phyloP scores from a whole-genome alignment of 2,329 filamentous ascomycete species.

The Pestalotiopsis fici region DNA sequence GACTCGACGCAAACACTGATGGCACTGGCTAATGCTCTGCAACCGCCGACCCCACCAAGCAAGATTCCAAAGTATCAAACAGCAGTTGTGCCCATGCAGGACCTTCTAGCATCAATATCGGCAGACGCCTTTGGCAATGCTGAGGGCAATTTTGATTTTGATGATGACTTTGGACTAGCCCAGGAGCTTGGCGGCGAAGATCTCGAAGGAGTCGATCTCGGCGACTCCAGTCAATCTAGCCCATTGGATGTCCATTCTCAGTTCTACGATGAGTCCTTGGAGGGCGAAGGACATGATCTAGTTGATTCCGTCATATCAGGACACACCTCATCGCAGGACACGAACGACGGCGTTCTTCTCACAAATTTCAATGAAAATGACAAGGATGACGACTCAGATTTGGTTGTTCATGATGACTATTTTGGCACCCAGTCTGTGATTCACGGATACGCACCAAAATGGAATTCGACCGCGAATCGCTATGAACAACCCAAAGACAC shows the following conservation, averaged over 20 bases:
- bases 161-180: slow-evolving; percentile 61
- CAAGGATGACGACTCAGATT: slow-evolving; percentile 59
- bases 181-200: slow-evolving; percentile 46
- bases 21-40: slow-evolving; percentile 73
- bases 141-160: slow-evolving; percentile 63
- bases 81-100: slow-evolving; percentile 79
- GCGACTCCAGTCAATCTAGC: slow-evolving; percentile 31
- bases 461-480: slow-evolving; percentile 76
- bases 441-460: slow-evolving; percentile 71
- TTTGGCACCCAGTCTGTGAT: slow-evolving; percentile 65
- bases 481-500: slow-evolving; percentile 67
- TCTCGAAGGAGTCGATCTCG: slow-evolving; percentile 37
- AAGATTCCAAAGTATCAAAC: slow-evolving; percentile 86
- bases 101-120: slow-evolving; percentile 88
- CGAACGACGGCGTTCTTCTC: slow-evolving; percentile 46
- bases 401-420: slow-evolving; percentile 77
- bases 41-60: slow-evolving; percentile 80
- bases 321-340: slow-evolving; percentile 42
- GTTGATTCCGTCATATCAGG: slow-evolving; percentile 37
- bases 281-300: slow-evolving; percentile 51
- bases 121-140: slow-evolving; percentile 75
- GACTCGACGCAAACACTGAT: slow-evolving; percentile 96
- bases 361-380: slow-evolving; percentile 38
- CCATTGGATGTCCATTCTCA: slow-evolving; percentile 43
- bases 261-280: slow-evolving; percentile 44